Evolutionary conservation across 1,284 basidiomycete species (phyloP).

Genomic region (Ceratobasidium sp.): DNA sequence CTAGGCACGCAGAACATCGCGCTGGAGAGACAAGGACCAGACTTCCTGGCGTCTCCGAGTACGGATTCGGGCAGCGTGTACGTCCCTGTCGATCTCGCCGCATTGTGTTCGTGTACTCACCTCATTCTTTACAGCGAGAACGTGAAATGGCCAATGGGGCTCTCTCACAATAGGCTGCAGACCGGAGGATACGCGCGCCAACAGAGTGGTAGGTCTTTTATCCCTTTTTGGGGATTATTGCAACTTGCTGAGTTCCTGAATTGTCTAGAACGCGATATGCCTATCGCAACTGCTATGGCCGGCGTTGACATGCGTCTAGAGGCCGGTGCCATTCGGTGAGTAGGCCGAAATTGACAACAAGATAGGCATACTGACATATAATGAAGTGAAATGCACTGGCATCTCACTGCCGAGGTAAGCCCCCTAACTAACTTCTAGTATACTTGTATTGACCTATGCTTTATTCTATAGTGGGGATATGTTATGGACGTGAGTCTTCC

Average conservation of each 20-base stretch:
- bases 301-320: slow-evolving; percentile 80
- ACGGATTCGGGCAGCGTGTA: slow-evolving; percentile 24
- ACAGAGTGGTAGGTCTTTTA: slow-evolving; percentile 65
- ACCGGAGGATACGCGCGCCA: slow-evolving; percentile 81
- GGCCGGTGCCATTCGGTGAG: slow-evolving; percentile 72
- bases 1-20: slow-evolving; percentile 20
- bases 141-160: slow-evolving; percentile 78
- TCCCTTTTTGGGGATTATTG: too few species aligned
- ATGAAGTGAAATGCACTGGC: slow-evolving; percentile 50
- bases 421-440: neutral
- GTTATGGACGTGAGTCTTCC: slow-evolving; percentile 62
- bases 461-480: slow-evolving; percentile 70
- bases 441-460: neutral
- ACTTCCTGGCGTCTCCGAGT: slow-evolving; percentile 13
- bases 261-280: slow-evolving; percentile 58
- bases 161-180: slow-evolving; percentile 77
- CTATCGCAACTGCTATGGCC: slow-evolving; percentile 72
- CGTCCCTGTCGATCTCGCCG: neutral
- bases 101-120: too few species aligned
- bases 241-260: too few species aligned
- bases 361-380: neutral
- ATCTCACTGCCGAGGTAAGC: slow-evolving; percentile 49
- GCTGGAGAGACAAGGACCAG: slow-evolving; percentile 7
- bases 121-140: slow-evolving; percentile 60
- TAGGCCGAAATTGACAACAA: neutral